Evolutionary conservation across 768 basidiomycete species (phyloP).

Genomic region (Strobilomyces confusus): DNA sequence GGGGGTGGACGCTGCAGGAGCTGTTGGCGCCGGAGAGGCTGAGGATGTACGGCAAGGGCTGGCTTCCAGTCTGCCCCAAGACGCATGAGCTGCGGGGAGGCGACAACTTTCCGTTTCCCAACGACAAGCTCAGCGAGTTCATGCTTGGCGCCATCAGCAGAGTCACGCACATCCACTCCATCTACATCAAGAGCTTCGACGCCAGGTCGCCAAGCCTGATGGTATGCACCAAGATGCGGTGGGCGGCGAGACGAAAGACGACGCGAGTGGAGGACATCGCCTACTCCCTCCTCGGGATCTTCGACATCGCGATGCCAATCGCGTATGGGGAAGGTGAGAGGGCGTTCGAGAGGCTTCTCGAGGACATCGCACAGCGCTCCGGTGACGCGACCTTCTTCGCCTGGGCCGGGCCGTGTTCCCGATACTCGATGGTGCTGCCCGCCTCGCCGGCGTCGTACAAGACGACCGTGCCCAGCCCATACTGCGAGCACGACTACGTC

Average conservation of each 20-base stretch:
- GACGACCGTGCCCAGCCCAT: not conserved
- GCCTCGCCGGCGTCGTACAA: slow-evolving; percentile 11
- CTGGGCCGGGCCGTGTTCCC: slow-evolving; percentile 8
- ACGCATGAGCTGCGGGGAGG: not conserved
- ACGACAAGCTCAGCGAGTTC: slow-evolving; percentile 10
- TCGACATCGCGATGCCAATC: slow-evolving; percentile 10
- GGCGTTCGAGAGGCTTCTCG: slow-evolving; percentile 10
- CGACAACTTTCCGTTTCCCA: slow-evolving; percentile 3
- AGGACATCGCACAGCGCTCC: slow-evolving; percentile 11
- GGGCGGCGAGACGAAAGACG: slow-evolving; percentile 12
- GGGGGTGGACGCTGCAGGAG: slow-evolving; percentile 14
- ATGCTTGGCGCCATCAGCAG: slow-evolving; percentile 1
- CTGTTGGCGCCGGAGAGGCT: slow-evolving; percentile 10
- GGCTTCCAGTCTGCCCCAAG: slow-evolving; percentile 5
- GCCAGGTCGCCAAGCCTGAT: slow-evolving; percentile 1
- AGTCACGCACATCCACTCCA: not conserved
- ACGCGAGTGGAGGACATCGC: slow-evolving; percentile 10
- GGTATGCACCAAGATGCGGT: slow-evolving; percentile 13
- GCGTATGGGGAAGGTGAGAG: slow-evolving; percentile 11
- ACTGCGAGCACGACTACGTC: slow-evolving; percentile 4
- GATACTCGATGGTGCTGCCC: slow-evolving; percentile 6
- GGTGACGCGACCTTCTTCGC: slow-evolving; percentile 15
- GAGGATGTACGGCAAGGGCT: slow-evolving; percentile 9
- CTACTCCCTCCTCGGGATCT: slow-evolving; percentile 11
- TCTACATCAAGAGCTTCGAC: slow-evolving; percentile 2